These are phyloP conservation scores for Fusarium bactridioides DNA, from an alignment of 2,329 filamentous ascomycete genomes.

Conservation along the genomic window DNA sequence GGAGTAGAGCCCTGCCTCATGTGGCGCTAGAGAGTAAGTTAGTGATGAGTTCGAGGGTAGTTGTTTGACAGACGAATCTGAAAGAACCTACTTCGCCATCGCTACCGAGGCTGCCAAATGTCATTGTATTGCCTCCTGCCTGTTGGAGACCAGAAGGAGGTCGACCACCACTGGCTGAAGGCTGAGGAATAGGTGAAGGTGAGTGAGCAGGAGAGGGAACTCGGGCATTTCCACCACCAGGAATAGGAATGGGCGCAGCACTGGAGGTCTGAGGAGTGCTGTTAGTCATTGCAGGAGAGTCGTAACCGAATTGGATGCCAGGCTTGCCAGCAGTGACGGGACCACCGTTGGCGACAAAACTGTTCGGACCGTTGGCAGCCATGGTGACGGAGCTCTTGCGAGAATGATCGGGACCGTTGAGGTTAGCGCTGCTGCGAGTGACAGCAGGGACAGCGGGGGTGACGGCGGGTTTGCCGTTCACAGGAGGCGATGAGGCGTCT, in stretches of 20 bases:
- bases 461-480: constrained; percentile 84
- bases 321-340: constrained; percentile 64
- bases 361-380: constrained; percentile 79
- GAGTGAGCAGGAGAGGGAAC: constrained; percentile 86
- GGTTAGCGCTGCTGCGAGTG: constrained; percentile 66
- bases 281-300: constrained; percentile 72
- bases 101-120: constrained; percentile 84
- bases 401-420: constrained; percentile 81
- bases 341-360: constrained; percentile 80
- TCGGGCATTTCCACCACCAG: constrained; percentile 68
- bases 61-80: constrained; percentile 5
- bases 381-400: constrained; percentile 93
- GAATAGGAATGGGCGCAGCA: constrained; percentile 69
- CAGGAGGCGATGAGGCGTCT: constrained; percentile 73
- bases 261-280: constrained; percentile 68
- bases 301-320: constrained; percentile 84
- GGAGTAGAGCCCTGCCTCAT: constrained; percentile 72
- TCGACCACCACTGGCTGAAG: constrained; percentile 82
- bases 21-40: constrained; percentile 63
- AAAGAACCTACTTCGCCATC: constrained; percentile 74
- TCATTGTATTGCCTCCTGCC: constrained; percentile 67
- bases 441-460: constrained; percentile 74
- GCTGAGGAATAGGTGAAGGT: constrained; percentile 92
- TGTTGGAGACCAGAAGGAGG: constrained; percentile 79
- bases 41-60: not conserved